Conservation (phyloP, 1,284 basidiomycete species). For the Sporisorium exsertum region DNA sequence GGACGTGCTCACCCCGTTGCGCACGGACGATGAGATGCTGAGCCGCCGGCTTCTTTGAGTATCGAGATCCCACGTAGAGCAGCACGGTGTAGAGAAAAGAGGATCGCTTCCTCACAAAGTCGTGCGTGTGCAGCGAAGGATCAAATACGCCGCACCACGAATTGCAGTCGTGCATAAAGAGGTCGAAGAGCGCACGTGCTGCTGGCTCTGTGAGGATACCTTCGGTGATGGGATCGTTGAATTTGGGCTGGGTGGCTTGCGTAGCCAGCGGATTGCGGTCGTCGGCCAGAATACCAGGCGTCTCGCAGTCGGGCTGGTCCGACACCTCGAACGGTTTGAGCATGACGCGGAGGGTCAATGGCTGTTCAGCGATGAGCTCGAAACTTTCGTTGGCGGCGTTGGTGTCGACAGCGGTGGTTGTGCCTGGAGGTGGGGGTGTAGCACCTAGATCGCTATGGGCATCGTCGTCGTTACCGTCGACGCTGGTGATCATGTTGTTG, state of each 20-base stretch:
- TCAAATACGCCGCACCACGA: conserved; percentile 43
- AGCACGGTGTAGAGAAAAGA: conserved; percentile 53
- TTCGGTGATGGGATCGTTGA: conserved; percentile 47
- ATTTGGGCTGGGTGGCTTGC: conserved; percentile 23
- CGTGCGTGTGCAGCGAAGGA: conserved; percentile 45
- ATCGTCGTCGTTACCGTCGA: conserved; percentile 36
- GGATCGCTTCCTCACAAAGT: conserved; percentile 51
- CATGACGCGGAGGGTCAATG: conserved; percentile 47
- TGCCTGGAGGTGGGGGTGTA: conserved; percentile 33
- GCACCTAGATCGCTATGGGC: conserved; percentile 27
- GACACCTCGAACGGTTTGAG: conserved; percentile 53
- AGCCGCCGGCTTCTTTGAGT: conserved; percentile 30
- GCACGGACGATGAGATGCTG: conserved; percentile 41
- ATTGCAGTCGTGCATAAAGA: conserved; percentile 47
- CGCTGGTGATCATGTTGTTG: conserved; percentile 38
- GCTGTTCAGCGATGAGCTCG: conserved; percentile 53
- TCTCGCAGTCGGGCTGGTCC: conserved; percentile 41
- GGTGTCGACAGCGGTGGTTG: conserved; percentile 27
- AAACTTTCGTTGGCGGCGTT: conserved; percentile 49
- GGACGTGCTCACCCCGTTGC: conserved; percentile 27
- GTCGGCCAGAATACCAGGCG: conserved; percentile 28
- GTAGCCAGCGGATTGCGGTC: conserved; percentile 36
- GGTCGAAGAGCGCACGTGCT: conserved; percentile 43
- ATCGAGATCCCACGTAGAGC: conserved; percentile 42
- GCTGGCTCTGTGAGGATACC: conserved; percentile 44